These are phyloP conservation scores for Metschnikowia proteae DNA, from an alignment of 805 yeast genomes.

Conservation along the genomic window DNA sequence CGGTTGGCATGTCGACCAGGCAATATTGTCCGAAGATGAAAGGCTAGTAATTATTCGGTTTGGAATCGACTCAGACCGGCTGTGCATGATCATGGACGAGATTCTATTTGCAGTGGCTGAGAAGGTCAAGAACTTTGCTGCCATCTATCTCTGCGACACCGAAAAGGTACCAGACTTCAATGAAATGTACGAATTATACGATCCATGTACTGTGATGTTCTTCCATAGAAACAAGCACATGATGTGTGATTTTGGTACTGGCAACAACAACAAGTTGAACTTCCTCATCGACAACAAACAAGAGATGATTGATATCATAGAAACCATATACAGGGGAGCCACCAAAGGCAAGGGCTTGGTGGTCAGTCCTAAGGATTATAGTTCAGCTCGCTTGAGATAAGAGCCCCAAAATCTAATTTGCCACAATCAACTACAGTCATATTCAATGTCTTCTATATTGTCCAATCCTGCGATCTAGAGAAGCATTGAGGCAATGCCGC, in stretches of 20 bases:
- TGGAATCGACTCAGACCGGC: conserved; percentile 72
- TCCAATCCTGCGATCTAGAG: not conserved
- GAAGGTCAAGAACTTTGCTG: conserved; percentile 83
- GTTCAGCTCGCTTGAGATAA: conserved; percentile 23
- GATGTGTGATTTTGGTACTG: conserved; percentile 99
- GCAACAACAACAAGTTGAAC: conserved; percentile 91
- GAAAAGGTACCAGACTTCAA: conserved; percentile 87
- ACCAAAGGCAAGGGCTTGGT: conserved; percentile 90
- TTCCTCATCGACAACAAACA: conserved; percentile 73
- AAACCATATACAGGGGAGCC: conserved; percentile 88
- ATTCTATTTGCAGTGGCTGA: conserved; percentile 73
- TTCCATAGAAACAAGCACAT: conserved; percentile 90
- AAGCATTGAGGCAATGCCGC: not conserved
- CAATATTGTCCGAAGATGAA: conserved; percentile 87
- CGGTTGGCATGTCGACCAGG: conserved; percentile 88
- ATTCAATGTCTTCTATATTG: not conserved
- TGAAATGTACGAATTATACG: conserved; percentile 83
- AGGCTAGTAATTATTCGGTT: conserved; percentile 84
- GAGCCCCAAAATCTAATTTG: not conserved
- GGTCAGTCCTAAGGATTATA: conserved; percentile 72
- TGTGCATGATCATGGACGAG: conserved; percentile 91
- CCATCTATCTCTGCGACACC: conserved; percentile 81
- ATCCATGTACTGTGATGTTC: conserved; percentile 90
- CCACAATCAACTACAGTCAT: not conserved
- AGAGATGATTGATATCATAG: conserved; percentile 87